Evolutionary conservation across 179 eudicot genomes (phyloP).

Genomic region (Silene coronaria): DNA sequence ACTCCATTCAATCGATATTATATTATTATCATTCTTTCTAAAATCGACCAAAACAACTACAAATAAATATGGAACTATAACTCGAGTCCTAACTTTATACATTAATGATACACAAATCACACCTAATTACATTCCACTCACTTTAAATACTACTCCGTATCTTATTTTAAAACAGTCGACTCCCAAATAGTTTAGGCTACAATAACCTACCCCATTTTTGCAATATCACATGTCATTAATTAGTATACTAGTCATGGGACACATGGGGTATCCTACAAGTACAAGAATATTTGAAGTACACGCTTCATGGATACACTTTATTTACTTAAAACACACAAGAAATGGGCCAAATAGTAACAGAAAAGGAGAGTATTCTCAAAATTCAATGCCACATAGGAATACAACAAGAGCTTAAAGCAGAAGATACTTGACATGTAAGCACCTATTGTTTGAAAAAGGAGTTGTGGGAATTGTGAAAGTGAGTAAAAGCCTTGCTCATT

Average conservation of each 20-base stretch:
- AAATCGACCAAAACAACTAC: no score
- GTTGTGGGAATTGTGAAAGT: constrained; percentile 21
- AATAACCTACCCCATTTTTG: no score
- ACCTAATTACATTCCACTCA: no score
- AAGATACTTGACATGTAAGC: constrained; percentile 18
- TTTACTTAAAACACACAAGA: not conserved
- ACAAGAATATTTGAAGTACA: constrained; percentile 21
- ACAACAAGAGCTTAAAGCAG: constrained; percentile 15
- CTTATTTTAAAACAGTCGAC: no score
- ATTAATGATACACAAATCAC: no score
- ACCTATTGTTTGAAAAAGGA: constrained; percentile 6
- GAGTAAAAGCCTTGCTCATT: constrained; percentile 5
- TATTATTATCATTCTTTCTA: no score
- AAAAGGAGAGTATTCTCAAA: constrained; percentile 1
- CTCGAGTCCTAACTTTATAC: no score
- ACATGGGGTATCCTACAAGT: not conserved
- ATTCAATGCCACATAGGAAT: not conserved
- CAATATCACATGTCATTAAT: no score
- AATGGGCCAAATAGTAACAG: not conserved
- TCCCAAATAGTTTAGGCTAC: no score
- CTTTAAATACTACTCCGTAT: no score
- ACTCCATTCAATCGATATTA: no score
- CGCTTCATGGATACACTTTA: constrained; percentile 6
- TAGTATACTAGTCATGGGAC: not conserved
- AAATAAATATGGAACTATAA: no score